Base-by-base conservation (phyloP, 345 rosid genomes). In the Tarenaya hassleriana region DNA sequence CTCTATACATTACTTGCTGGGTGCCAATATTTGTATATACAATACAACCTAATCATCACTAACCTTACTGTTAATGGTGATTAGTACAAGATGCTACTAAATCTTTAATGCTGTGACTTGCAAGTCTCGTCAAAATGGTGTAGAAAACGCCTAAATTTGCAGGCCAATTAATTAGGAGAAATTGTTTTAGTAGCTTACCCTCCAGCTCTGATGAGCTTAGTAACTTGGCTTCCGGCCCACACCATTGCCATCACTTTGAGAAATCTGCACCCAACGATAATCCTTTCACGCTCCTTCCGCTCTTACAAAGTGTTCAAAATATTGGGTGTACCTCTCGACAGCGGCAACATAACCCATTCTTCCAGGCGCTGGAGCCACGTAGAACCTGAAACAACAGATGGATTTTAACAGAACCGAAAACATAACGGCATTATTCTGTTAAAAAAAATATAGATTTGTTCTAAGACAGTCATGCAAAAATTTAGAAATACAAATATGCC, bases 201-300 rank as follows among this genome's bases (percentile, higher is more conserved):
- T 72, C 82, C 97, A 37, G 86, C 86, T 71, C 95, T 75, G 33
- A 76, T 42, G 54, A 86, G 80, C 75, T 89, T 89, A 15, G 95
- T 86, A 51, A 89, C 94, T 63, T 89, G 95, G 76, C 97, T 89
- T 66, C 95, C 97, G 57, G 86, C 95, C 97, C 97, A 86, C 47
- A 89, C 94, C 97, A 89, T 81, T 34, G 97, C 97, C 88, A 89
- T 77, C 55, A 89, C 69, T 73, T 89, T 89, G 57, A 86, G 62
- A 71, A 89, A 83, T 71, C 94, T 89, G 80, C 70, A 77, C 60
- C 48, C 21, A 47, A 47, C 53, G 56, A 41, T 11, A 40, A 38
- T 34, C 31, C n/a, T 46, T 39, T 68, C 32, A 62, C 19, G 12
- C 50, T 32, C 46, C 53, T 39, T 31, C 46, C 33, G 35, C 11